Evolutionary conservation across 2,329 filamentous ascomycete species (phyloP).

Genomic region (Exophiala alcalophila): DNA sequence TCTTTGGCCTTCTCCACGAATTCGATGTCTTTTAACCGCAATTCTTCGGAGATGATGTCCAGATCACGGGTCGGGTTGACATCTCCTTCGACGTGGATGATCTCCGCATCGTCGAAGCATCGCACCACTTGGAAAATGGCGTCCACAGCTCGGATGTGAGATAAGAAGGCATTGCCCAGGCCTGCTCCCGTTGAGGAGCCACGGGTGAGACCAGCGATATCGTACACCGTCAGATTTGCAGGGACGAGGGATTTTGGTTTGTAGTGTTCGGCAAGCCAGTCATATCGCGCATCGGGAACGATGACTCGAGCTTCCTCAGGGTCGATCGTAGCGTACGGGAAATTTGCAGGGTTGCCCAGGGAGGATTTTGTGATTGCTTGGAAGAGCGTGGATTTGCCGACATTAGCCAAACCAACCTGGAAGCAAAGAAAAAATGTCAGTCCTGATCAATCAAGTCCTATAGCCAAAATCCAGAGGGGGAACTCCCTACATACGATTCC

Average conservation of each 20-base stretch:
- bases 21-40: constrained; percentile 91
- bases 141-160: constrained; percentile 96
- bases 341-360: constrained; percentile 98
- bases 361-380: constrained; percentile 98
- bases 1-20: constrained; percentile 96
- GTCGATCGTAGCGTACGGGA: constrained; percentile 98
- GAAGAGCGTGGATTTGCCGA: constrained; percentile 98
- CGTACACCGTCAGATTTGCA: constrained; percentile 95
- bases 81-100: constrained; percentile 98
- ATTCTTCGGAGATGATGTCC: constrained; percentile 93
- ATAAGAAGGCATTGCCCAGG: constrained; percentile 96
- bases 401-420: constrained; percentile 96
- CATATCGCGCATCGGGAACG: constrained; percentile 91
- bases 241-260: constrained; percentile 97
- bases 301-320: constrained; percentile 97
- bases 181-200: constrained; percentile 96
- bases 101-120: constrained; percentile 98
- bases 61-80: constrained; percentile 93
- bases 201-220: constrained; percentile 94
- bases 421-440: constrained; percentile 13
- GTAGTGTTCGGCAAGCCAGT: constrained; percentile 95
- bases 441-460: constrained; percentile 8
- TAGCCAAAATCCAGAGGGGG: constrained; percentile 2
- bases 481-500: constrained; percentile 79
- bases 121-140: constrained; percentile 96